These are phyloP conservation scores for Cylindrotheca fusiformis DNA, from an alignment of 108 stramenopile species.

Conservation along the genomic window DNA sequence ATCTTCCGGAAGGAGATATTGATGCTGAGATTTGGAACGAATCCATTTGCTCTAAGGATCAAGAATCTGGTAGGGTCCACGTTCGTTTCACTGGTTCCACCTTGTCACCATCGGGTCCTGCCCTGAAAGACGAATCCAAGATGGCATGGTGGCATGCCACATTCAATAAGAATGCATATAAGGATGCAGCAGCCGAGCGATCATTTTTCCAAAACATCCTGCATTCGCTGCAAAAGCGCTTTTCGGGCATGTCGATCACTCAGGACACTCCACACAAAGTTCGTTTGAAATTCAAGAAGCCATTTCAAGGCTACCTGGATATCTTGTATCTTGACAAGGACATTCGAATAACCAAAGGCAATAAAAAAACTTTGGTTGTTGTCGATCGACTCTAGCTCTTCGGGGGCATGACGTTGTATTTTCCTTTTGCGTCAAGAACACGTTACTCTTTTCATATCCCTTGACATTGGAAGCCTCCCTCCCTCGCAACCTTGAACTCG, in stretches of 20 bases:
- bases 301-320: constrained; percentile 44
- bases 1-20: constrained; percentile 24
- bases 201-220: constrained; percentile 23
- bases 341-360: constrained; percentile 54
- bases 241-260: constrained; percentile 44
- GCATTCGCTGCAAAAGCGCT: constrained; percentile 35
- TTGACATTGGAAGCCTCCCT: too few relatives aligned
- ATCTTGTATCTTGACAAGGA: constrained; percentile 60
- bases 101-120: constrained; percentile 24
- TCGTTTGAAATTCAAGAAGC: constrained; percentile 41
- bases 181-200: constrained; percentile 31
- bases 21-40: constrained; percentile 33
- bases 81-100: constrained; percentile 40
- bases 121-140: constrained; percentile 7
- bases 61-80: constrained; percentile 21
- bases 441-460: too few relatives aligned
- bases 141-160: constrained; percentile 34
- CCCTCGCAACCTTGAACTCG: too few relatives aligned
- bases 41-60: constrained; percentile 26
- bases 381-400: constrained; percentile 40
- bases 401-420: too few relatives aligned
- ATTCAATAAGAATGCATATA: constrained; percentile 25
- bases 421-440: too few relatives aligned
- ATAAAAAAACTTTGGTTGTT: constrained; percentile 51
- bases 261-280: constrained; percentile 12